Evolutionary conservation across 257 asterid species (phyloP), one percentile per base, ranked within the genome.

Genomic region (Catharanthus roseus): DNA sequence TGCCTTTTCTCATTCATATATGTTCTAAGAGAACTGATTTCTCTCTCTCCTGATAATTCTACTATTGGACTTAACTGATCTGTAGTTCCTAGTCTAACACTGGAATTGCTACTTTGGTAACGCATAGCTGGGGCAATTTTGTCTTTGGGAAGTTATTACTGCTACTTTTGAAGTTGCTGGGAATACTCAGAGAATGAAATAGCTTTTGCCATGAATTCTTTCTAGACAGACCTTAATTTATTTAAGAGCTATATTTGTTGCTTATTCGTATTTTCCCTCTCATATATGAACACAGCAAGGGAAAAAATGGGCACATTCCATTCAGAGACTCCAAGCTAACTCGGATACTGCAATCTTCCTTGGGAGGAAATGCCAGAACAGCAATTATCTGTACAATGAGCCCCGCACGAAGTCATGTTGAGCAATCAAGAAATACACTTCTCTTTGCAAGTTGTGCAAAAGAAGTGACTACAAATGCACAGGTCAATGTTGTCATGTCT

Each of bases 381-480:
- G 93, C 97, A 81, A 87, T 93, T 77, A 93, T 93, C 65, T 93
- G 99, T 77, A 91, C 97, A 3, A 79, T 91, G 95, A 93, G 96
- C 84, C 99, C 99, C 45, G 96, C 97, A 11, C 83, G 96, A 50
- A 83, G 75, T 69, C 97, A 88, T 65, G 95, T 89, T 31, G 99
- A 93, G 84, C 99, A 93, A 78, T 93, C 97, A 4, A 93, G 99
- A 76, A 93, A 93, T 80, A 91, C 99, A 49, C 99, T 93, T 78
- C 87, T 87, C 65, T 93, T 93, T 73, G 99, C 99, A 33, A 89
- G 95, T 84, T 91, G 97, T 79, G 99, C 99, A 26, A 93, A 91
- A 89, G 96, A 93, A 84, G 97, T 93, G 68, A 74, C 92, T 16
- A 88, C 95, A 15, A 91, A 83, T 68, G 97, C 96, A 33, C 89